Evolutionary conservation across 2,329 filamentous ascomycete genomes (phyloP).

Genomic region (Pseudogymnoascus sp.): DNA sequence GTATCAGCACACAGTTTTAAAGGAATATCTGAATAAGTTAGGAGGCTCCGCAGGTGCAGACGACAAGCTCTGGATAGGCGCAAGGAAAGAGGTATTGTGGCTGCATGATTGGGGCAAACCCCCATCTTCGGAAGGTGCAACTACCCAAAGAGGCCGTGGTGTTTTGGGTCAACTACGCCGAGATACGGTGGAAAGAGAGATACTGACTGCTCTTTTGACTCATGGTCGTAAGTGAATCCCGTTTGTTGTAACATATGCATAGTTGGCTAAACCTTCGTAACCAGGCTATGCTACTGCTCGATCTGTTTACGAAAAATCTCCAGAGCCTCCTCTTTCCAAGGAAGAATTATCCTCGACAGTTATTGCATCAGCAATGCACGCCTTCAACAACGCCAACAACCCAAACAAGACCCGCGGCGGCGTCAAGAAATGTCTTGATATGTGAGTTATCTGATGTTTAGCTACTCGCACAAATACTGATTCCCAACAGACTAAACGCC

Average conservation of each 20-base stretch:
- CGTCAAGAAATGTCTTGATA: constrained; percentile 67
- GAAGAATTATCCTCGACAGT: constrained; percentile 51
- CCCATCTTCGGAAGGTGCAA: constrained; percentile 30
- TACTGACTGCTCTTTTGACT: constrained; percentile 58
- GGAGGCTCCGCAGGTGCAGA: constrained; percentile 42
- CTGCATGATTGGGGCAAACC: constrained; percentile 61
- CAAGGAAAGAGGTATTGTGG: constrained; percentile 61
- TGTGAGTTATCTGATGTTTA: constrained; percentile 39
- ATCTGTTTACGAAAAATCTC: constrained; percentile 49
- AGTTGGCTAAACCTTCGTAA: neutral
- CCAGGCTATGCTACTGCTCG: constrained; percentile 54
- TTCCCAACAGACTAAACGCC: constrained; percentile 44
- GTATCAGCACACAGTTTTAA: neutral
- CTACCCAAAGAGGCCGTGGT: constrained; percentile 36
- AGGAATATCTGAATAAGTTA: neutral
- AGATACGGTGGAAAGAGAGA: constrained; percentile 58
- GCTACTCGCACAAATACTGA: neutral
- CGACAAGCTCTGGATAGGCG: constrained; percentile 53
- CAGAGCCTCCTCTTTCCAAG: constrained; percentile 39
- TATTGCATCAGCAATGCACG: constrained; percentile 53
- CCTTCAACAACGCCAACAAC: constrained; percentile 76
- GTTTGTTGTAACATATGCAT: neutral
- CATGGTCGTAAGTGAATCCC: constrained; percentile 44
- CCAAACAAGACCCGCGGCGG: constrained; percentile 68
- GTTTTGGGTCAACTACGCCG: constrained; percentile 49